Conservation (phyloP, 2,329 filamentous ascomycete species). For the Eutypa lata region DNA sequence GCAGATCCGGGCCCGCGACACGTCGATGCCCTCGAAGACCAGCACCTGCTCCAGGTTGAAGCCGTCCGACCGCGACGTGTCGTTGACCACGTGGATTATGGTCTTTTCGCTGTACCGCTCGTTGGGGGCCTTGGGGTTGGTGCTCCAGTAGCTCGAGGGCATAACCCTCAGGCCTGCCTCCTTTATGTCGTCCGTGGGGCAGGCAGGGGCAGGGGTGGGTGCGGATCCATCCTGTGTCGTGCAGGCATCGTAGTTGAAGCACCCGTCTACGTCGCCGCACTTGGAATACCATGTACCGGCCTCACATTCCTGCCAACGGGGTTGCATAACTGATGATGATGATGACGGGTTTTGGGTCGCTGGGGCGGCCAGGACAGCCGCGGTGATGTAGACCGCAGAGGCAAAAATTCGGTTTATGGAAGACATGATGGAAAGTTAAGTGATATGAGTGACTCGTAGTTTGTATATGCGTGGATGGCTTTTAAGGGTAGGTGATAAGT, state of each 20-base stretch:
- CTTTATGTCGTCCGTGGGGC: not conserved
- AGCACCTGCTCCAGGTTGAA: not conserved
- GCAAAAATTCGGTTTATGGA: not conserved
- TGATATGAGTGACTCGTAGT: not conserved
- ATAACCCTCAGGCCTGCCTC: not conserved
- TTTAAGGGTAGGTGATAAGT: too few species aligned
- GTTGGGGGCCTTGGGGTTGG: not conserved
- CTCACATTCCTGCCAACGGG: not conserved
- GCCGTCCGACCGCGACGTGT: not conserved
- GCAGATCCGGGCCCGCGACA: not conserved
- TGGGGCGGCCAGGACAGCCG: not conserved
- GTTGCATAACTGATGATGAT: not conserved
- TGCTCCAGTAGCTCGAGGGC: not conserved
- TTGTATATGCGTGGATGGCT: not conserved
- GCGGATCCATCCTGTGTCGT: not conserved
- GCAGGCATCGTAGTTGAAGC: not conserved
- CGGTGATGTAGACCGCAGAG: not conserved
- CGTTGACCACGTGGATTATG: not conserved
- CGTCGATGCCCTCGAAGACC: not conserved
- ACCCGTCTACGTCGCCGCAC: not conserved
- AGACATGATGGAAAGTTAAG: not conserved
- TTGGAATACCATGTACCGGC: not conserved
- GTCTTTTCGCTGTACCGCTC: not conserved
- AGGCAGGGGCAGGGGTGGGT: not conserved
- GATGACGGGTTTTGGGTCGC: not conserved